Evolutionary conservation across 257 asterid genomes (phyloP).

Genomic region (Petunia axillaris): DNA sequence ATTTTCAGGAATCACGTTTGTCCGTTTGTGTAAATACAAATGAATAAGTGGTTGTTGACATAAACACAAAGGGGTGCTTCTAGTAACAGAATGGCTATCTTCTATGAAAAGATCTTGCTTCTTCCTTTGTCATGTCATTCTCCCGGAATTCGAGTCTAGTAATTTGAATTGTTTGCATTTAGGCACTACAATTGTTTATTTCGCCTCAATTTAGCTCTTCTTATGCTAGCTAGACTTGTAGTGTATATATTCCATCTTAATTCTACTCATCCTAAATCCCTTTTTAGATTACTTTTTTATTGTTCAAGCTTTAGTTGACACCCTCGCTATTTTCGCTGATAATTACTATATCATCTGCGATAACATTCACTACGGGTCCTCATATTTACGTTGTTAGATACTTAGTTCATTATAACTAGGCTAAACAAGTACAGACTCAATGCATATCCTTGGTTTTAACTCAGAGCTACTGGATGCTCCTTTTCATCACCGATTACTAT

Average conservation of each 20-base stretch:
- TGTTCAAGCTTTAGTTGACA: not conserved
- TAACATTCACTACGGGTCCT: not conserved
- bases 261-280: not conserved
- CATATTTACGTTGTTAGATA: not conserved
- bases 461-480: not conserved
- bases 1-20: not conserved
- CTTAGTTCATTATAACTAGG: not conserved
- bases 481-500: not conserved
- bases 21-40: not conserved
- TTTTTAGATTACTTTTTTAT: not conserved
- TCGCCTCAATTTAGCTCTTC: slow-evolving; percentile 28
- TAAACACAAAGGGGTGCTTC: not conserved
- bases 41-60: slow-evolving; percentile 13
- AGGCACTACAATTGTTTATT: not conserved
- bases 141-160: not conserved
- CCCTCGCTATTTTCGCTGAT: not conserved
- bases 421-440: not conserved
- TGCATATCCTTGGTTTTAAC: not conserved
- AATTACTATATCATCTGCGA: not conserved
- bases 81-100: not conserved
- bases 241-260: not conserved
- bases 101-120: not conserved
- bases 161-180: not conserved
- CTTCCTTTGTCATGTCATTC: not conserved
- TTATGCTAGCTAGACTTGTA: not conserved